These are phyloP conservation scores for Trichoderma sp. DNA, from an alignment of 2,329 filamentous ascomycete species.

Conservation along the genomic window DNA sequence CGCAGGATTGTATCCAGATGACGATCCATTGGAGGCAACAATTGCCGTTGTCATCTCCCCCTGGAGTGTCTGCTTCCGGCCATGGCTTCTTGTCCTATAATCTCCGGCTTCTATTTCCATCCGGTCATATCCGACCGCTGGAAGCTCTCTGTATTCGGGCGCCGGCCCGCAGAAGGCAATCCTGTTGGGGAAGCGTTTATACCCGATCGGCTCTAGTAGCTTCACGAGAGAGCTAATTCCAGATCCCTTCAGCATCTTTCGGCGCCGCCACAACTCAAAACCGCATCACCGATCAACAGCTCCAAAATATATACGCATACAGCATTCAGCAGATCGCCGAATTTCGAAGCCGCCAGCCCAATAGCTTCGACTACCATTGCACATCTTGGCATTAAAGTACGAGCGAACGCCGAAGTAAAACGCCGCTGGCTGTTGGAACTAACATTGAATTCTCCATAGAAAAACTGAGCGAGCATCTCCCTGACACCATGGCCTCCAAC, in stretches of 20 bases:
- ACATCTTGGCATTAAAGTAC: neutral
- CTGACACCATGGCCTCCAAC: slow-evolving; percentile 7
- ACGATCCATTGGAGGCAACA: neutral
- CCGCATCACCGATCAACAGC: neutral
- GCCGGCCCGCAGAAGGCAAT: neutral
- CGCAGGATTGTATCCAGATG: neutral
- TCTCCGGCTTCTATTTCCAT: neutral
- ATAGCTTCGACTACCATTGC: neutral
- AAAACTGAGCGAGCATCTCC: neutral
- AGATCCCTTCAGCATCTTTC: neutral
- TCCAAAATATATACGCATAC: neutral
- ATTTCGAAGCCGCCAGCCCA: neutral
- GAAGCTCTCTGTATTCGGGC: neutral
- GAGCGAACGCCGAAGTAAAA: neutral
- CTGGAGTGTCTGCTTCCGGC: neutral
- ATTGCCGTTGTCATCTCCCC: neutral
- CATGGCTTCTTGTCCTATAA: neutral
- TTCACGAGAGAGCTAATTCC: neutral
- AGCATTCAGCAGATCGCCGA: neutral
- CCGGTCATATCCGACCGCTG: neutral
- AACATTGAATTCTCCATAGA: neutral
- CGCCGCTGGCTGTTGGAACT: neutral
- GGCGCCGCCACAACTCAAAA: neutral
- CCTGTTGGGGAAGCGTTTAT: neutral
- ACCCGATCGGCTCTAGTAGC: neutral